phyloP scores from a whole-genome alignment of 73 alveolate species.

The Breviolum minutum region DNA sequence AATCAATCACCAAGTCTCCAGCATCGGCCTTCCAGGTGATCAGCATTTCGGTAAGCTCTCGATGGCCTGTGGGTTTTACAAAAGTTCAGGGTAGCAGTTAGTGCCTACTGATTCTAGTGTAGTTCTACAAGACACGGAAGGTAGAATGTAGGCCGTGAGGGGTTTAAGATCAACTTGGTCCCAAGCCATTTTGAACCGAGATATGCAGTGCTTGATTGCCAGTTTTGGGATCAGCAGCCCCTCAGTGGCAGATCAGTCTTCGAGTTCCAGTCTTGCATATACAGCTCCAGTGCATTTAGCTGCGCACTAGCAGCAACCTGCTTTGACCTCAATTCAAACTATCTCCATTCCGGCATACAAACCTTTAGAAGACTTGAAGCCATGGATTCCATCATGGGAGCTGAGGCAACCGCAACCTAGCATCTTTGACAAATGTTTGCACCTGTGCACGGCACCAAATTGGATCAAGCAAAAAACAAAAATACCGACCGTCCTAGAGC shows the following conservation, averaged over 20 bases:
- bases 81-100: neutral
- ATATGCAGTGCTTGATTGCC: constrained; percentile 84
- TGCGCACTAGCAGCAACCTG: neutral
- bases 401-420: constrained; percentile 26
- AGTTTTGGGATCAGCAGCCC: constrained; percentile 85
- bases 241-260: neutral
- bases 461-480: no score
- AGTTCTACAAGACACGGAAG: no score
- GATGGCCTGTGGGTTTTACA: constrained; percentile 19
- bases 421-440: constrained; percentile 55
- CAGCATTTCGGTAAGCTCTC: constrained; percentile 39
- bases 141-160: no score
- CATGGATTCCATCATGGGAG: neutral
- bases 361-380: neutral
- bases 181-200: constrained; percentile 61
- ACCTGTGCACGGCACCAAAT: neutral
- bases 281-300: neutral
- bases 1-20: neutral
- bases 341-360: no score
- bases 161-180: neutral
- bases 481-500: neutral
- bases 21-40: constrained; percentile 76
- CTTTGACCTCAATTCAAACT: neutral
- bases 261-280: neutral
- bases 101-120: neutral